Percentiles rank a stretch among this genome's conserved stretches.
phyloP scores from a whole-genome alignment of 176 grass and related monocot genomes.

The Leersia perrieri region DNA sequence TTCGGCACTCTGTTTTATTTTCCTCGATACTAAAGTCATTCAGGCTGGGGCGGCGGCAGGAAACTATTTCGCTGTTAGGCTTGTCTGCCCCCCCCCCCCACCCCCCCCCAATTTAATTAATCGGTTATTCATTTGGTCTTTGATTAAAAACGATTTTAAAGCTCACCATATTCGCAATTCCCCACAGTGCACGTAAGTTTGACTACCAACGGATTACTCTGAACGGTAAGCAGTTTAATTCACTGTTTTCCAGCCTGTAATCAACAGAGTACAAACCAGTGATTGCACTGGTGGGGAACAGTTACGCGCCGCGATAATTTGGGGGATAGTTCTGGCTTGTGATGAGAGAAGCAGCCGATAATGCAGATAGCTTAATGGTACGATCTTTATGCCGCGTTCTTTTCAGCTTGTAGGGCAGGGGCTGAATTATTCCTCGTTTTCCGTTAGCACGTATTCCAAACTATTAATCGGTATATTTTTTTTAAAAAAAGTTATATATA shows the following conservation, averaged over 20 bases:
- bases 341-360: background rate
- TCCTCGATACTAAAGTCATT: background rate
- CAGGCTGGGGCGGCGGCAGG: slow-evolving; percentile 11
- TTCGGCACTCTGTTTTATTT: slow-evolving; percentile 4
- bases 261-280: background rate
- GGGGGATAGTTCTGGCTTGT: background rate
- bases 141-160: background rate
- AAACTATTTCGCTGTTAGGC: background rate
- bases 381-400: too few species aligned
- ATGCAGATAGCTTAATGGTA: background rate
- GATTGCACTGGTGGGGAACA: background rate
- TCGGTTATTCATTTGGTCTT: background rate
- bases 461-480: too few species aligned
- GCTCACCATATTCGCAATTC: background rate
- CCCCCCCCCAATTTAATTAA: background rate
- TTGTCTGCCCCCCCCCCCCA: background rate
- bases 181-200: background rate
- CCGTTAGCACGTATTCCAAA: too few species aligned
- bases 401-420: too few species aligned
- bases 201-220: slow-evolving; percentile 20
- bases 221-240: background rate
- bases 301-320: background rate
- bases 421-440: too few species aligned
- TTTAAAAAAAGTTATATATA: too few species aligned
- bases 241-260: background rate